Conservation (phyloP, 345 rosid species). For the Dipteronia dyeriana region DNA sequence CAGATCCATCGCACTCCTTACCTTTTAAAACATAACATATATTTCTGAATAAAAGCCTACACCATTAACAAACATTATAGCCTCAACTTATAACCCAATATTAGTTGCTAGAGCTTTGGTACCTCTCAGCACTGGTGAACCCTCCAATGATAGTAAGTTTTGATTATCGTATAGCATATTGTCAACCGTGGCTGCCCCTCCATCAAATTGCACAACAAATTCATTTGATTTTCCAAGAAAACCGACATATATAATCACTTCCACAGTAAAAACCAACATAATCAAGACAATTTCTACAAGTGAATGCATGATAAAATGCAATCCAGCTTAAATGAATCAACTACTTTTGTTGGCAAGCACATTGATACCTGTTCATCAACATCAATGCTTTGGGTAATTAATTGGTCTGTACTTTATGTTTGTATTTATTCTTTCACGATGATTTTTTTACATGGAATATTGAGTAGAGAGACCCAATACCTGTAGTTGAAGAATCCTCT, state of each 20-base stretch:
- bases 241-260: too few relatives aligned
- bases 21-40: not conserved
- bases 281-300: not conserved
- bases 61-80: not conserved
- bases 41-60: not conserved
- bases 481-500: too few relatives aligned
- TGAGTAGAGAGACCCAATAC: not conserved
- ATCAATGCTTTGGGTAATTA: too few relatives aligned
- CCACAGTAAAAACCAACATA: too few relatives aligned
- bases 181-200: too few relatives aligned
- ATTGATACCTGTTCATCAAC: conserved; percentile 11
- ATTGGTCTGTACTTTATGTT: not conserved
- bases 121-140: not conserved
- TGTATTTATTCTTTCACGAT: not conserved
- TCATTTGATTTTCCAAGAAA: too few relatives aligned
- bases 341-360: not conserved
- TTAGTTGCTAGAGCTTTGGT: not conserved
- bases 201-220: too few relatives aligned
- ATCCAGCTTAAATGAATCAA: not conserved
- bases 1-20: not conserved
- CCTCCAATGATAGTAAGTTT: too few relatives aligned
- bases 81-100: not conserved
- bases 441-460: not conserved
- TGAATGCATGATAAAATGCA: not conserved
- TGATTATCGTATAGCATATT: too few relatives aligned